Percentiles rank a stretch among this genome's conserved stretches.
phyloP scores from a whole-genome alignment of 176 grass and related monocot species.

The Cocos nucifera region DNA sequence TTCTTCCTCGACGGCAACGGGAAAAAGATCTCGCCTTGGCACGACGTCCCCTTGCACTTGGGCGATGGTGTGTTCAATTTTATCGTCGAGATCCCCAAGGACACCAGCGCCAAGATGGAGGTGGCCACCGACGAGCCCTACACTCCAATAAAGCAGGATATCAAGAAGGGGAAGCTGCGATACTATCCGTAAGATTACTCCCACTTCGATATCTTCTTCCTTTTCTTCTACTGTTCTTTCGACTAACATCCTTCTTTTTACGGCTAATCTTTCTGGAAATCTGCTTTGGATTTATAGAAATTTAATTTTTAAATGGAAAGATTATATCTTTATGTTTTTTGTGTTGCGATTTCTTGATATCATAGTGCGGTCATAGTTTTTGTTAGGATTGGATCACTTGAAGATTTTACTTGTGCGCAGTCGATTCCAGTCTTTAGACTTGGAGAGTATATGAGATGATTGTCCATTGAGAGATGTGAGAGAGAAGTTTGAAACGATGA shows the following conservation, averaged over 20 bases:
- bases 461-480: no score
- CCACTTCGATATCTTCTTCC: background rate
- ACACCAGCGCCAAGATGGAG: slow-evolving; percentile 98
- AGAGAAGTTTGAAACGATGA: no score
- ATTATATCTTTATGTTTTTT: no score
- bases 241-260: background rate
- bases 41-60: slow-evolving; percentile 78
- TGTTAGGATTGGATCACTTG: no score
- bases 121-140: slow-evolving; percentile 87
- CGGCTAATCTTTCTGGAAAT: no score
- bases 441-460: no score
- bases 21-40: slow-evolving; percentile 85
- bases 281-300: no score
- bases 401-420: no score
- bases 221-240: background rate
- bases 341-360: no score
- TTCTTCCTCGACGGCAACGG: slow-evolving; percentile 66
- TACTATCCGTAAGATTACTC: slow-evolving; percentile 79
- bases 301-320: no score
- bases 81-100: slow-evolving; percentile 94
- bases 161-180: slow-evolving; percentile 96
- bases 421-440: no score
- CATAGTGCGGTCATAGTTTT: no score
- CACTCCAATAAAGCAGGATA: slow-evolving; percentile 98
- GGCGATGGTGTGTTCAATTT: slow-evolving; percentile 89